Evolutionary conservation across 2,329 filamentous ascomycete species (phyloP).

Genomic region (Botrytis pseudocinerea): DNA sequence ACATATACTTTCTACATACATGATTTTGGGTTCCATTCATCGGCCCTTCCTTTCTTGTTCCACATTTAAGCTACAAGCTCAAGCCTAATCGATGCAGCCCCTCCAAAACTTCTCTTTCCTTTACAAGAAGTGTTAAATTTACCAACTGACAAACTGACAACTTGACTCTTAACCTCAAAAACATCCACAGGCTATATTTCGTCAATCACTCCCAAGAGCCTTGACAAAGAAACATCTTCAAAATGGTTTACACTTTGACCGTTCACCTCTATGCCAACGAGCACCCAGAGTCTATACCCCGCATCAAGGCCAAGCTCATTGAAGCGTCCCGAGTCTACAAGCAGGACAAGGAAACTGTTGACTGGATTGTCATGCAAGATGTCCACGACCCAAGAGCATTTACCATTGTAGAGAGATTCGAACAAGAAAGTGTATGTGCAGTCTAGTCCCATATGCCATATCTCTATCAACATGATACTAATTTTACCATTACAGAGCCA

Average conservation of each 20-base stretch:
- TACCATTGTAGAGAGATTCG: slow-evolving; percentile 74
- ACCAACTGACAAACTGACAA: neutral
- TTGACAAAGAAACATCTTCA: slow-evolving; percentile 32
- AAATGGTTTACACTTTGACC: slow-evolving; percentile 69
- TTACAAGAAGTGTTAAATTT: neutral
- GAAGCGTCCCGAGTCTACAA: slow-evolving; percentile 74
- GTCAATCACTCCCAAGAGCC: neutral
- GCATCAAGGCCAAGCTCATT: slow-evolving; percentile 70
- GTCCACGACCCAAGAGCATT: slow-evolving; percentile 67
- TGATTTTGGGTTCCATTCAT: neutral
- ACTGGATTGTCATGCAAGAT: slow-evolving; percentile 77
- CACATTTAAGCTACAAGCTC: slow-evolving; percentile 18
- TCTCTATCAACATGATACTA: slow-evolving; percentile 17
- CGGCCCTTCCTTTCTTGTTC: slow-evolving; percentile 15
- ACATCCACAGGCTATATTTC: neutral
- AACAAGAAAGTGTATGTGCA: slow-evolving; percentile 59
- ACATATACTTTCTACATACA: neutral
- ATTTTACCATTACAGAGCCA: slow-evolving; percentile 47
- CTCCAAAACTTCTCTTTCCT: slow-evolving; percentile 5
- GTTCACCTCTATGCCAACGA: slow-evolving; percentile 71
- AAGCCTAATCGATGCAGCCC: neutral
- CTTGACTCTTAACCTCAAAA: neutral
- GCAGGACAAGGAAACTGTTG: slow-evolving; percentile 68
- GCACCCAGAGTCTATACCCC: slow-evolving; percentile 61
- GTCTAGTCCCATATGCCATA: slow-evolving; percentile 25